phyloP scores from a whole-genome alignment of 164 flowering plant genomes.

The Umbilicus rupestris region DNA sequence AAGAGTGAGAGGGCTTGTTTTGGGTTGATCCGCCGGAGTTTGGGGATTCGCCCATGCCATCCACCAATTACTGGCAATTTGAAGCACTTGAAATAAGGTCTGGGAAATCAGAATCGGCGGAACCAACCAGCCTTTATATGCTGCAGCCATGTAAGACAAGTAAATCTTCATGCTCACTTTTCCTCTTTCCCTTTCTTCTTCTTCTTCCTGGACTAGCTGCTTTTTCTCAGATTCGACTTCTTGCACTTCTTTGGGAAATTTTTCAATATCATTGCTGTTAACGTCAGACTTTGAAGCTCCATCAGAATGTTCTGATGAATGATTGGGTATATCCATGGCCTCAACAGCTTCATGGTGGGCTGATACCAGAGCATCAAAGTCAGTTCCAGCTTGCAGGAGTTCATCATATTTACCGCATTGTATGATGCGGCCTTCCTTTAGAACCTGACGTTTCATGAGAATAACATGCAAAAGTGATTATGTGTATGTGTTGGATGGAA shows the following conservation, averaged over 20 bases:
- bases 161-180: constrained; percentile 88
- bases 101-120: constrained; percentile 82
- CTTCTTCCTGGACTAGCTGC: constrained; percentile 98
- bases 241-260: constrained; percentile 50
- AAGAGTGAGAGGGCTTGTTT: constrained; percentile 57
- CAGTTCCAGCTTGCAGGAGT: constrained; percentile 89
- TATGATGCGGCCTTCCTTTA: constrained; percentile 73
- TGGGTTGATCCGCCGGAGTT: constrained; percentile 67
- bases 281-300: constrained; percentile 37
- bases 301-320: constrained; percentile 58
- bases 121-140: constrained; percentile 76
- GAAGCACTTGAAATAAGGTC: constrained; percentile 76
- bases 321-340: constrained; percentile 58
- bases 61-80: constrained; percentile 98
- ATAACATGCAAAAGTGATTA: neutral
- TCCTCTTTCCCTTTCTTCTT: constrained; percentile 91
- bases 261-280: constrained; percentile 28
- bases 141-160: constrained; percentile 91
- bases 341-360: constrained; percentile 98
- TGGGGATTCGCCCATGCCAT: constrained; percentile 99
- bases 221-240: constrained; percentile 64
- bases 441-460: constrained; percentile 44
- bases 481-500: neutral
- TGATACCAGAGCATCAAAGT: constrained; percentile 64
- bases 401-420: constrained; percentile 97